Evolutionary conservation across 2,329 filamentous ascomycete genomes (phyloP), one percentile per base, ranked within the genome.

Genomic region (Fusarium phyllophilum): DNA sequence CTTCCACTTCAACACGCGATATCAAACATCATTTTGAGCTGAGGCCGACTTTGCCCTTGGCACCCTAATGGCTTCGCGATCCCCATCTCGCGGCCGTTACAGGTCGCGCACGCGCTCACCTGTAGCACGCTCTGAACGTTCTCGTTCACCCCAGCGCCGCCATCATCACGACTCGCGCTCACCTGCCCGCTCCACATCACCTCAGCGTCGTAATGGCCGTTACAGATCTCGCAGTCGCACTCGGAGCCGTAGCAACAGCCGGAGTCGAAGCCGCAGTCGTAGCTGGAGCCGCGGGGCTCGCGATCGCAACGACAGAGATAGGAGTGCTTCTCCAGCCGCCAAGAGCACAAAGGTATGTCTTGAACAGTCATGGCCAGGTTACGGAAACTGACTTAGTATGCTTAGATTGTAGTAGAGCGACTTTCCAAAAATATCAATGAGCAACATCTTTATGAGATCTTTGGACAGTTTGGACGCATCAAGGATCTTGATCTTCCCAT

Each of bases 381-480:
- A 31, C 36, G 51, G 59, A 44, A 52, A 36, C 58, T 78, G 59
- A 77, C 68, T 24, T 62, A 22, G 15, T 44, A 56, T 24, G 24
- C 39, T 41, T 78, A 98, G 94, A 95, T 99, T 80, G 94, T 99
- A 24, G 93, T 99, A 52, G 96, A 99, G 83, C 95, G 97, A 72
- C 87, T 99, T 79, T 97, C 96, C 8, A 97, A 97, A 82, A 98
- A 97, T 79, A 92, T 99, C 77, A 97, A 94, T 66, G 94, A 96
- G 81, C 89, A 89, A 24, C 96, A 99, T 79, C 86, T 99, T 12
- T 89, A 90, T 75, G 96, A 99, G 81, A 97, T 99, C 68, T 99
- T 99, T 80, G 93, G 94, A 55, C 88, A 90, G 42, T 99, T 96
- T 81, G 96, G 96, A 57, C 88, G 89, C 26, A 97, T 99, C 76